These are phyloP conservation scores for Aspergillus brasiliensis DNA, from an alignment of 2,329 filamentous ascomycete genomes.

Conservation along the genomic window DNA sequence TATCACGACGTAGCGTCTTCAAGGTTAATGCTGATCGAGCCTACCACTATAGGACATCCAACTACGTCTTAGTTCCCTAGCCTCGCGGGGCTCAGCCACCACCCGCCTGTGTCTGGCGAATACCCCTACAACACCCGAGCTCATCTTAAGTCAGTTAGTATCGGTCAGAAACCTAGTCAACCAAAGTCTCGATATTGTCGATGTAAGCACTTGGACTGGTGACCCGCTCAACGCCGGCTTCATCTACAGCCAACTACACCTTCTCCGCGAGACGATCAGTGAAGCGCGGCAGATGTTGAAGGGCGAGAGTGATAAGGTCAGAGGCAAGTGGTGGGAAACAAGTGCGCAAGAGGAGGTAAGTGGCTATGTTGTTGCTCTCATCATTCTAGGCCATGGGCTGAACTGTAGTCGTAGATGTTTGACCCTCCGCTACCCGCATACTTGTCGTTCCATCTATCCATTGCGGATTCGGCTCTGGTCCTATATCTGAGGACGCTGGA, in stretches of 20 bases:
- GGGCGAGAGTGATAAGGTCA: constrained; percentile 53
- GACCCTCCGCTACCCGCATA: constrained; percentile 64
- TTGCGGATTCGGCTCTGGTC: constrained; percentile 71
- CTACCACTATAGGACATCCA: constrained; percentile 63
- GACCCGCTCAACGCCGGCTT: constrained; percentile 62
- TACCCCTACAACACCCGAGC: constrained; percentile 56
- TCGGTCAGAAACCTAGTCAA: constrained; percentile 76
- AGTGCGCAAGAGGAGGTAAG: constrained; percentile 60
- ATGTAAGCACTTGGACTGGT: constrained; percentile 72
- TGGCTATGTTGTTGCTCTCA: constrained; percentile 11
- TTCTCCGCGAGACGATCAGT: constrained; percentile 62
- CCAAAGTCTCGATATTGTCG: constrained; percentile 78
- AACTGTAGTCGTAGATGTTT: constrained; percentile 49
- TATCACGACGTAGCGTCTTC: background rate
- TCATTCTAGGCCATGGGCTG: background rate
- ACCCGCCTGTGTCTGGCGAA: constrained; percentile 57
- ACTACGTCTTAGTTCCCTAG: constrained; percentile 64
- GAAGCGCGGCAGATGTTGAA: constrained; percentile 63
- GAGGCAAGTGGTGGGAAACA: constrained; percentile 58
- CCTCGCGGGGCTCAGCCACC: constrained; percentile 53
- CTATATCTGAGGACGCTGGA: constrained; percentile 71
- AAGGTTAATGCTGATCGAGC: background rate
- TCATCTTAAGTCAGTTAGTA: constrained; percentile 70
- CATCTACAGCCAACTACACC: constrained; percentile 59
- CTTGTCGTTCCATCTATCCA: constrained; percentile 71